Evolutionary conservation across 1,284 basidiomycete genomes (phyloP), one percentile per base, ranked within the genome.

Genomic region (Pyrrhoderma lamaoense): DNA sequence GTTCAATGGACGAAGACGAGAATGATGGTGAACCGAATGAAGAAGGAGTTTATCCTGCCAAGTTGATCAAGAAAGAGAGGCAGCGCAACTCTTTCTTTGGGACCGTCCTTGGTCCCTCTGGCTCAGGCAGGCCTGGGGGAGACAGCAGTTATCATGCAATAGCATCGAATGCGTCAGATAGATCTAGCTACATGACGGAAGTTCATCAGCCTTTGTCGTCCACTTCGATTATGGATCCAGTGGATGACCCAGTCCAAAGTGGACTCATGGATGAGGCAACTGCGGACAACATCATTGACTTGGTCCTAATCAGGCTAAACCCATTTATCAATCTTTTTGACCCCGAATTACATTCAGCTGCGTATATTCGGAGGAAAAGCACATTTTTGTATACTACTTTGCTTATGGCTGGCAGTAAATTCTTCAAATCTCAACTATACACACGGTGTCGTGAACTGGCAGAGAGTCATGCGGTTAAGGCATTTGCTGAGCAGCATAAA

Each of bases 241-340:
- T 77, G 48, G 70, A 73, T 52, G 87, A 89, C 63, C 88, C 86
- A 22, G 74, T 90, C 58, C 70, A 75, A 9, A 74, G 77, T 48
- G 84, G 82, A 25, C 72, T 88, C 56, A 71, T 90, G 58, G 72
- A 74, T 53, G 83, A 86, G 59, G 71, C 74, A 42, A 77, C 82
- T 50, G 85, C 83, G 37, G 74, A 75, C 59, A 72, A 78, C 45
- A 70, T 88, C 37, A 88, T 89, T 57, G 87, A 89, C 62, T 67
- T 77, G 58, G 74, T 90, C 62, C 89, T 85, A 66, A 64, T 87
- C 51, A 82, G 85, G 49, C 74, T 91, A 47, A 91, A 91, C 63
- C 84, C 85, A 11, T 91, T 89, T 66, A 79, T 91, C 69, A 89
- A 88, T 64, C 72, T 91, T 31, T 89, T 91, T 61, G 89, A 91